Evolutionary conservation across 108 stramenopile species (phyloP).

Genomic region (Cyclostephanos tholiformis): DNA sequence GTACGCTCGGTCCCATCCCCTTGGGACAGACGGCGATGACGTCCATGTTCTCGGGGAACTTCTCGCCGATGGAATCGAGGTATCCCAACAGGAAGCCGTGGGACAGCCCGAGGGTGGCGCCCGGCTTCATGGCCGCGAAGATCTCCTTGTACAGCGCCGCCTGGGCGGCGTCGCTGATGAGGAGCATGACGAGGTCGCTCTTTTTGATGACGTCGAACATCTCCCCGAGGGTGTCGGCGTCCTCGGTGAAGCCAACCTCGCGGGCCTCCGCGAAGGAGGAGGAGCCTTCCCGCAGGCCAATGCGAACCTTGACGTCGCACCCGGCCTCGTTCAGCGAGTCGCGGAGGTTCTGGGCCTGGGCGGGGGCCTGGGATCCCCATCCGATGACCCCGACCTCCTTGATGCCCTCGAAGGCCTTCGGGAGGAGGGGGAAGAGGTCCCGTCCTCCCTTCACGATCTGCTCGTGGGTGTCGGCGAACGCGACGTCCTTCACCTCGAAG

Average conservation of each 20-base stretch:
- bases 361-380: constrained; percentile 98
- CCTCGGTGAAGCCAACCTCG: constrained; percentile 89
- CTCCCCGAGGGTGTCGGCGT: constrained; percentile 93
- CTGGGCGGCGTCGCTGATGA: constrained; percentile 97
- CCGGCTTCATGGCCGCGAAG: constrained; percentile 97
- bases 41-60: constrained; percentile 95
- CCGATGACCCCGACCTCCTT: constrained; percentile 96
- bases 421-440: constrained; percentile 93
- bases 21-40: constrained; percentile 98
- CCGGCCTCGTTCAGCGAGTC: constrained; percentile 88
- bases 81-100: constrained; percentile 98
- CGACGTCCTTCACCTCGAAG: constrained; percentile 86
- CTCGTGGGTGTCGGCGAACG: constrained; percentile 90
- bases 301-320: constrained; percentile 86
- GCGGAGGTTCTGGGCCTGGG: constrained; percentile 95
- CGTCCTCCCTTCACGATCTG: constrained; percentile 97
- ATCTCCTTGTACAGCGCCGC: constrained; percentile 95
- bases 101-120: constrained; percentile 92
- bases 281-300: constrained; percentile 95
- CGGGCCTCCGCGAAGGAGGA: constrained; percentile 88
- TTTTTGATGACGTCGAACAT: constrained; percentile 95
- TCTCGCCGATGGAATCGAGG: constrained; percentile 93
- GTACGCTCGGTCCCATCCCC: constrained; percentile 98
- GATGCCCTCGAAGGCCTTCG: constrained; percentile 95
- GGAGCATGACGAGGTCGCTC: constrained; percentile 94